Evolutionary conservation across 139 green algal genomes (phyloP).

Genomic region (Desmodesmus armatus): DNA sequence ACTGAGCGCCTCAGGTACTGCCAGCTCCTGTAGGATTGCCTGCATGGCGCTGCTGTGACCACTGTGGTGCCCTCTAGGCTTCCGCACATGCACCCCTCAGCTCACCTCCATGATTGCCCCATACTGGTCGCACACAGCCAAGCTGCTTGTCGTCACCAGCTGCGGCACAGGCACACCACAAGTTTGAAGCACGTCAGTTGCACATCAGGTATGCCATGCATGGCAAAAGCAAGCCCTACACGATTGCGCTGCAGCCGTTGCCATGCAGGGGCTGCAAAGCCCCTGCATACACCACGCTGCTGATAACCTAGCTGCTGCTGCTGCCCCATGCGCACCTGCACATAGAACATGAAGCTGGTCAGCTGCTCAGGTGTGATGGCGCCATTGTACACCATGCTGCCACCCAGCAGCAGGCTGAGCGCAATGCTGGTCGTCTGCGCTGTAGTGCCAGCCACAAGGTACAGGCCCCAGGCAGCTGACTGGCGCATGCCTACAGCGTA

Average conservation of each 20-base stretch:
- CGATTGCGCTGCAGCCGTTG: background rate
- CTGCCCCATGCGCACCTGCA: conserved; percentile 28
- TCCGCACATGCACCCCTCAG: no score
- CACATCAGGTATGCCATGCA: no score
- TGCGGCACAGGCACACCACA: no score
- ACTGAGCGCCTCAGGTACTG: no score
- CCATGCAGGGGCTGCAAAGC: background rate
- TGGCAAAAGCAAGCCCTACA: no score
- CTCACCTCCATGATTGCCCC: conserved; percentile 70
- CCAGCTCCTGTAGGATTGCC: no score
- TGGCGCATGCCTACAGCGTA: conserved; percentile 75
- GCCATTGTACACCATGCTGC: conserved; percentile 62
- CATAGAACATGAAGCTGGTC: conserved; percentile 85
- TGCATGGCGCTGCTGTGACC: no score
- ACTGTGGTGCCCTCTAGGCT: no score
- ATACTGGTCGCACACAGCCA: conserved; percentile 88
- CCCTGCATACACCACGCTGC: background rate
- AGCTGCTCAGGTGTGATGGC: conserved; percentile 73
- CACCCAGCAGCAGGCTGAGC: conserved; percentile 74
- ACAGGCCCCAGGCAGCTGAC: conserved; percentile 67
- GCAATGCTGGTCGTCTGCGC: conserved; percentile 24
- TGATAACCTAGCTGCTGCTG: background rate
- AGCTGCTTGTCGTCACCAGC: conserved; percentile 75
- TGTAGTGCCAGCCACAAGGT: conserved; percentile 53
- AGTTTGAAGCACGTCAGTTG: no score